Percentiles rank a stretch among this genome's conserved stretches.
These are phyloP conservation scores for Sporothrix globosa DNA, from an alignment of 2,329 filamentous ascomycete species.

Conservation along the genomic window DNA sequence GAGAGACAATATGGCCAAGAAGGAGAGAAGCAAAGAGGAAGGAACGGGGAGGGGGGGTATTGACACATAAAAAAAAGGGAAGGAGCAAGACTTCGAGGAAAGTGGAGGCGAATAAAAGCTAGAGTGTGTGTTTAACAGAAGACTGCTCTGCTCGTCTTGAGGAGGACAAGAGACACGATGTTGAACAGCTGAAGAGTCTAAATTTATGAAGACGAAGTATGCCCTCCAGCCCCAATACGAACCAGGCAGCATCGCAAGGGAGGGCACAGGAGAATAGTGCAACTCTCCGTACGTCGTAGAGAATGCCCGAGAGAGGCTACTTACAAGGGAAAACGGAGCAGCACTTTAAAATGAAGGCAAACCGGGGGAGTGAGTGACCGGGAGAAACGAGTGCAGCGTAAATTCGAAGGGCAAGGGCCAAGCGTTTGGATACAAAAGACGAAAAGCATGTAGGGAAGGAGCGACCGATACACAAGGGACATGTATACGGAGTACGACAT, in stretches of 20 bases:
- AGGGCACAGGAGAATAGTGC: constrained; percentile 5
- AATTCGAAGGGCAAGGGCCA: too few species aligned
- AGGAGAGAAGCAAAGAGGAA: constrained; percentile 20
- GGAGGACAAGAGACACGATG: constrained; percentile 1
- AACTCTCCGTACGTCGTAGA: constrained; percentile 5
- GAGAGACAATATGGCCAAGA: constrained; percentile 6
- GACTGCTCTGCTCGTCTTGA: constrained; percentile 1
- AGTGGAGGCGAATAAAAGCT: not conserved
- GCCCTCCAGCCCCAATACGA: constrained; percentile 25
- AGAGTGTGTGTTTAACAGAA: not conserved
- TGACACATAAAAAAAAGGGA: not conserved
- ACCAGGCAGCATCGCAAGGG: constrained; percentile 7
- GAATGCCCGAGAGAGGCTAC: not conserved
- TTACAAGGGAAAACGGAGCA: not conserved
- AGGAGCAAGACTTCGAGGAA: not conserved
- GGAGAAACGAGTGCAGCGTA: not conserved
- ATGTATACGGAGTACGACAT: not conserved
- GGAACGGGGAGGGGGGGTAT: not conserved
- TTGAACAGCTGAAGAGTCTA: constrained; percentile 7
- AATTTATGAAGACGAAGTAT: constrained; percentile 10
- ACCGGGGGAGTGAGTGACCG: not conserved
- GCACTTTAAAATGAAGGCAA: not conserved
- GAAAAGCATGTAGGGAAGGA: not conserved
- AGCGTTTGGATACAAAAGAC: too few species aligned
- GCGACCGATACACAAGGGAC: not conserved